phyloP scores from a whole-genome alignment of 139 green algal species.

The Coccomyxa sp. region DNA sequence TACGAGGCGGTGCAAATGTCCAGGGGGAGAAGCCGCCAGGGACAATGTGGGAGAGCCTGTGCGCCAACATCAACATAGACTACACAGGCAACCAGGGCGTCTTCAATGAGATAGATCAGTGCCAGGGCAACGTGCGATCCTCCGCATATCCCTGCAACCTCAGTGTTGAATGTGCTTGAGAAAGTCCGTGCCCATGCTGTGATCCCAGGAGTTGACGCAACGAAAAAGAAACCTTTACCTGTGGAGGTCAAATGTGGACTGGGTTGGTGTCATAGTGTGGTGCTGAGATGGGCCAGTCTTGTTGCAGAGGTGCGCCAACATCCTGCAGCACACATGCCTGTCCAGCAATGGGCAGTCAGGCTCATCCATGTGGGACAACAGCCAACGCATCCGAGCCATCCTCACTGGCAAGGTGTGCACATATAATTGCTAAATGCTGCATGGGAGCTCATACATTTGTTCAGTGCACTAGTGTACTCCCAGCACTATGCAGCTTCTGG shows the following conservation, averaged over 20 bases:
- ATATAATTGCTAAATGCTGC: background rate
- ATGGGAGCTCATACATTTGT: background rate
- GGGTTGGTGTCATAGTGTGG: no score
- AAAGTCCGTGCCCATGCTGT: no score
- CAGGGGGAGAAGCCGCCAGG: constrained; percentile 17
- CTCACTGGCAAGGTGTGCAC: constrained; percentile 15
- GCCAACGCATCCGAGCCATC: constrained; percentile 9
- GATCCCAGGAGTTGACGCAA: no score
- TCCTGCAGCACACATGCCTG: constrained; percentile 24
- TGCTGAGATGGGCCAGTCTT: background rate
- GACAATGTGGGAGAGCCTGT: constrained; percentile 21
- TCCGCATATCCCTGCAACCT: no score
- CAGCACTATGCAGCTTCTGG: background rate
- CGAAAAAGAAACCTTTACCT: no score
- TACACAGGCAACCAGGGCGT: constrained; percentile 1
- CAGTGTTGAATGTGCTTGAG: no score
- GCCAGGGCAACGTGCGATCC: background rate
- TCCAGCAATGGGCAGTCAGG: constrained; percentile 21
- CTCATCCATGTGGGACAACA: constrained; percentile 19
- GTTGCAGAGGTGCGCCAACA: constrained; percentile 19
- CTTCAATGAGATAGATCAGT: background rate
- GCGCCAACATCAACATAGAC: constrained; percentile 10
- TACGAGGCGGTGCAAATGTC: background rate
- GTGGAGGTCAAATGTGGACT: no score
- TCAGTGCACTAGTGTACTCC: background rate